Evolutionary conservation across 345 rosid genomes (phyloP), one percentile per base, ranked within the genome.

Genomic region (Moricandia arvensis): DNA sequence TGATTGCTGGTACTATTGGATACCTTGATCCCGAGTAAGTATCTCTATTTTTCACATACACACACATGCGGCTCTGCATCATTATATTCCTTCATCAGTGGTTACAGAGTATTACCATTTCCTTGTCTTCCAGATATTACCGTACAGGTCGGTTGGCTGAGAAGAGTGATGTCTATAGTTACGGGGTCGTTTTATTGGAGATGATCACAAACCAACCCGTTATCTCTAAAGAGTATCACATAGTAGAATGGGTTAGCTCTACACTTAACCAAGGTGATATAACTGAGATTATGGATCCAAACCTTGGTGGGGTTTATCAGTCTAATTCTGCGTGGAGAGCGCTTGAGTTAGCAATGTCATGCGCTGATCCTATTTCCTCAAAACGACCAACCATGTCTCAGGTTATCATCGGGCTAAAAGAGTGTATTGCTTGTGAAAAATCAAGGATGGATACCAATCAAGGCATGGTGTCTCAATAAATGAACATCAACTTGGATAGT

Each of bases 151-250:
- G 51, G 2, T 38, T 76, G n/a, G 1, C 3, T 62, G 74, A 61
- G 45, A 75, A 68, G 41, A 75, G 74, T 10, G 79, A 75, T 51
- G 74, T 75, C 2, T 76, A 69, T 12, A 76, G 80, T 8, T 76
- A 37, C 1, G 80, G 80, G 4, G 55, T 76, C 2, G 70, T 76
- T 24, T 29, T 76, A 30, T 30, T 76, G 69, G 80, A 76, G 62
- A 76, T 76, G 64, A 76, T 69, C n/a, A 76, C 80, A 76, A 76
- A 76, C 80, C 49, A 76, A 9, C 69, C 64, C 0, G 80, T 76
- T 63, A 62, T 76, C 64, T 13, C 15, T 21, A 37, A 12, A 49
- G 54, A 7, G 1, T 8, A 3, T 17, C 57, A 62, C 47, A 69
- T 76, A 26, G 12, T 49, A 62, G 47, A 69, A 37, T 69, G 65